Conservation (phyloP, 257 asterid species). For the Fraxinus cuspidata region DNA sequence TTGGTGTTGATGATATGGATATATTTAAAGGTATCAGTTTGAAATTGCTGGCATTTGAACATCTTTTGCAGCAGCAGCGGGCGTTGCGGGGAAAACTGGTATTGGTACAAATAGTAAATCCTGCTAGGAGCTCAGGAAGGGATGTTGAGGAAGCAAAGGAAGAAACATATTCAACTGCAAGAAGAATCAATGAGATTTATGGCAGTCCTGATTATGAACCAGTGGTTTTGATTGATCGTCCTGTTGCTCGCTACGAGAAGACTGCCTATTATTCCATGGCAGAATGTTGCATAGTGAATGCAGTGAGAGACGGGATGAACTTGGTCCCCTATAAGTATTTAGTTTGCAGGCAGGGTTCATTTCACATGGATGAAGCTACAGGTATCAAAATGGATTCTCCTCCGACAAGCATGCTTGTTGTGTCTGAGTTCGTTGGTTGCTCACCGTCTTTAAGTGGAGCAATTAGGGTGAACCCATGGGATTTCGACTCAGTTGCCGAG, state of each 20-base stretch:
- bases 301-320: constrained; percentile 60
- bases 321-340: constrained; percentile 52
- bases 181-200: constrained; percentile 39
- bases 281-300: constrained; percentile 53
- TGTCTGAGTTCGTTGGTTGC: constrained; percentile 54
- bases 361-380: constrained; percentile 36
- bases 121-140: constrained; percentile 53
- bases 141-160: constrained; percentile 50
- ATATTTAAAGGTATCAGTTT: constrained; percentile 51
- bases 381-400: constrained; percentile 32
- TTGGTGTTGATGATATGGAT: constrained; percentile 60
- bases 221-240: constrained; percentile 47
- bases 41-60: constrained; percentile 50
- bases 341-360: constrained; percentile 51
- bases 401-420: constrained; percentile 53
- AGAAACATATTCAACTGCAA: constrained; percentile 43
- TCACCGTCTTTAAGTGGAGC: constrained; percentile 56
- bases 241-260: constrained; percentile 47
- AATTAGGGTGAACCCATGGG: constrained; percentile 55
- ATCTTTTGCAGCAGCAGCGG: constrained; percentile 36
- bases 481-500: constrained; percentile 50
- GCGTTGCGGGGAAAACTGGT: constrained; percentile 36
- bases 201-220: constrained; percentile 43
- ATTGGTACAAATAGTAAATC: constrained; percentile 53
- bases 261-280: constrained; percentile 53